phyloP scores from a whole-genome alignment of 371 early-diverging fungal species.

The Lichtheimia corymbifera region DNA sequence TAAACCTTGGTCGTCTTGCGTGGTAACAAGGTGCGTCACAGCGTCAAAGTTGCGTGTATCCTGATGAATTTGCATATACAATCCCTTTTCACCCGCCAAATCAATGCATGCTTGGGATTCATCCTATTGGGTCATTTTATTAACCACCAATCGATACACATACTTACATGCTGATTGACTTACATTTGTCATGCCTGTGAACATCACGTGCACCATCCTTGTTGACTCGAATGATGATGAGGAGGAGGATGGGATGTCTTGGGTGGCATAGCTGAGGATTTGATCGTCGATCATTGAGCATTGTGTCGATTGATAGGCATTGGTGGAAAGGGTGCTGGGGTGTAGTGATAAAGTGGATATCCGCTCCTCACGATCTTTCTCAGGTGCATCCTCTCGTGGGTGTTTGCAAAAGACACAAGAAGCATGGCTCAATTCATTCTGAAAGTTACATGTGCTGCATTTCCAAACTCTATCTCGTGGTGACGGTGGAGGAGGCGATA shows the following conservation, averaged over 20 bases:
- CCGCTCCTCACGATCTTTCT: neutral
- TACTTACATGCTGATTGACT: neutral
- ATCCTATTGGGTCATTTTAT: neutral
- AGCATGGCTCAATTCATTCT: neutral
- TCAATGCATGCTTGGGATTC: neutral
- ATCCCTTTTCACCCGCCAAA: neutral
- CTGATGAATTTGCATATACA: neutral
- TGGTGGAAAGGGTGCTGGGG: neutral
- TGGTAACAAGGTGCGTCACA: conserved; percentile 36
- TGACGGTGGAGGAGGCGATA: too few species aligned
- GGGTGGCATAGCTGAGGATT: too few species aligned
- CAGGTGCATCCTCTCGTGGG: neutral
- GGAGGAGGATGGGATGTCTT: too few species aligned
- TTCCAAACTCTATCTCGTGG: neutral
- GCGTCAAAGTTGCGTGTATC: conserved; percentile 5
- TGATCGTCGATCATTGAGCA: too few species aligned
- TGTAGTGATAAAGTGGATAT: neutral
- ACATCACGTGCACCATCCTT: conserved; percentile 8
- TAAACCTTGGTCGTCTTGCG: conserved; percentile 26
- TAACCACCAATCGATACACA: neutral
- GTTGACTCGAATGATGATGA: neutral
- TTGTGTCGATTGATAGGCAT: neutral
- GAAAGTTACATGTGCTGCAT: neutral
- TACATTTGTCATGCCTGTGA: conserved; percentile 11
- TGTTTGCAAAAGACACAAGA: neutral